Conservation (phyloP, 805 yeast genomes). For the Candida easanensis region DNA sequence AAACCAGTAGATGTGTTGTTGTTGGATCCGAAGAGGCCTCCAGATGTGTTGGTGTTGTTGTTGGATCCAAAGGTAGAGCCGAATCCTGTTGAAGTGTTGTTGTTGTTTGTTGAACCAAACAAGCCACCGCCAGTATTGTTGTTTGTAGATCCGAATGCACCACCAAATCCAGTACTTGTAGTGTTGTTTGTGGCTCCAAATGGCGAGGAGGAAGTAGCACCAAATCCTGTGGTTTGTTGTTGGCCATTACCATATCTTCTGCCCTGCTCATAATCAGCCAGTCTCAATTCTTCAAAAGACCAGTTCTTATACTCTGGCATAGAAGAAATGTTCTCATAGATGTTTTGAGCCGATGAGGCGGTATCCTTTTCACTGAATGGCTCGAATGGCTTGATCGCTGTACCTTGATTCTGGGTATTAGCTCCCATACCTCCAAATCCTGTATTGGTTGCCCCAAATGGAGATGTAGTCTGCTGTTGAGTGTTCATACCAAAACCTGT, state of each 20-base stretch:
- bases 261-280: conserved; percentile 79
- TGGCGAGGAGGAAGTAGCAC: conserved; percentile 29
- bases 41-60: conserved; percentile 21
- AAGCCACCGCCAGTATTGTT: conserved; percentile 2
- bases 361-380: conserved; percentile 70
- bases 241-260: conserved; percentile 54
- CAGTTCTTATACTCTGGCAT: conserved; percentile 88
- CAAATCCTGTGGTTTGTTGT: conserved; percentile 33
- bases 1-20: conserved; percentile 1
- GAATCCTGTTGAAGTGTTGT: conserved; percentile 11
- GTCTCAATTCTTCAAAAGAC: conserved; percentile 85
- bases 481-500: conserved; percentile 23
- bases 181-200: conserved; percentile 35
- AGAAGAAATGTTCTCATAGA: conserved; percentile 71
- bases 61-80: conserved; percentile 36
- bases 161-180: conserved; percentile 13
- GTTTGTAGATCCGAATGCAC: conserved; percentile 33
- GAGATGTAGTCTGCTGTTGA: conserved; percentile 32
- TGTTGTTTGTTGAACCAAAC: conserved; percentile 15
- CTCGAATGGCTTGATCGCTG: conserved; percentile 67
- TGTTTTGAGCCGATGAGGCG: conserved; percentile 49
- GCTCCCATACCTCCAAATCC: conserved; percentile 25
- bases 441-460: conserved; percentile 34
- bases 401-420: conserved; percentile 53
- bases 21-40: conserved; percentile 26